Evolutionary conservation across 257 asterid genomes (phyloP).

Genomic region (Capsicum rhomboideum): DNA sequence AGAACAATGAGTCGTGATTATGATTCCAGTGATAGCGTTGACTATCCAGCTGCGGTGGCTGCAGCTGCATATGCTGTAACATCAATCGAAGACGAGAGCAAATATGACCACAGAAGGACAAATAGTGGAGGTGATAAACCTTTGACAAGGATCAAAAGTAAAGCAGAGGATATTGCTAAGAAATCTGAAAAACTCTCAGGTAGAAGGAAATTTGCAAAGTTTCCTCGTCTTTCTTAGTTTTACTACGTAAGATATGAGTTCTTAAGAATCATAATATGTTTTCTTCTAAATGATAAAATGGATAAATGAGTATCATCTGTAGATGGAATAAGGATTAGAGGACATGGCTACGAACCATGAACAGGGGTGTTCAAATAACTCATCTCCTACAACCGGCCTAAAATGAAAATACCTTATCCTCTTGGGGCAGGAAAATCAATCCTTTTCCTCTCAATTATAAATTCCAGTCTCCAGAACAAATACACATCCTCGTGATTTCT

Average conservation of each 20-base stretch:
- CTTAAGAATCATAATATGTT: not conserved
- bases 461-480: not conserved
- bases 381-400: not conserved
- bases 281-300: not conserved
- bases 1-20: conserved; percentile 47
- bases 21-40: conserved; percentile 29
- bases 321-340: not conserved
- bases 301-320: not conserved
- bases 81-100: conserved; percentile 46
- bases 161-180: conserved; percentile 17
- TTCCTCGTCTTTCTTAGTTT: not conserved
- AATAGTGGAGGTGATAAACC: conserved; percentile 20
- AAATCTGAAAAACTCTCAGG: conserved; percentile 40
- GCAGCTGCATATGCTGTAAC: conserved; percentile 85
- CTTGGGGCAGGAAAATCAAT: no score
- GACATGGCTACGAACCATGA: not conserved
- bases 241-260: not conserved
- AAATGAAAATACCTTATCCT: not conserved
- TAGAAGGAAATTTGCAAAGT: conserved; percentile 2
- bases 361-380: not conserved
- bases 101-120: conserved; percentile 10
- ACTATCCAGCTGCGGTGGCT: conserved; percentile 67
- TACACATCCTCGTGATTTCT: not conserved
- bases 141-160: conserved; percentile 28
- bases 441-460: not conserved